phyloP scores from a whole-genome alignment of 1,284 basidiomycete species.

The Ceratobasidium theobromae region DNA sequence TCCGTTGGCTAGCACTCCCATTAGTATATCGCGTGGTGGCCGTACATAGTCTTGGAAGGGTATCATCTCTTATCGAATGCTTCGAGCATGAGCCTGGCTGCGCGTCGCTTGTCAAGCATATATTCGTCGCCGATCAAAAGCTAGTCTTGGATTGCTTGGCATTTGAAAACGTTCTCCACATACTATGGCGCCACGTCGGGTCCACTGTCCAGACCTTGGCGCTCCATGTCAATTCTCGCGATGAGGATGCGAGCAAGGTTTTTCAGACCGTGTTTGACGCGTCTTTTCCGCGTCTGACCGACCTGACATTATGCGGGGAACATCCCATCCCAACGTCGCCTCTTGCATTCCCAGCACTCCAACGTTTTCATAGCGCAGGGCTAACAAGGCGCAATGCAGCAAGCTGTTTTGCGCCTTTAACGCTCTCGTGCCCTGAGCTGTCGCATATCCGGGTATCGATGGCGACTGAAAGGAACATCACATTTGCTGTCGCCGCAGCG shows the following conservation, averaged over 20 bases:
- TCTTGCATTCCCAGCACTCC: not conserved
- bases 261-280: constrained; percentile 24
- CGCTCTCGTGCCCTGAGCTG: constrained; percentile 1
- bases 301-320: constrained; percentile 14
- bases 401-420: constrained; percentile 16
- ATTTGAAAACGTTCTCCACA: constrained; percentile 5
- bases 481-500: constrained; percentile 11
- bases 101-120: constrained; percentile 12
- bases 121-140: not conserved
- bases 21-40: constrained; percentile 16
- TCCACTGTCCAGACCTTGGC: not conserved
- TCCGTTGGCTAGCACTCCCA: constrained; percentile 1
- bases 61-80: not conserved
- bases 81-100: constrained; percentile 1
- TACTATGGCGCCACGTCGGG: constrained; percentile 3
- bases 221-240: not conserved
- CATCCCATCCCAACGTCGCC: not conserved
- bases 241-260: not conserved
- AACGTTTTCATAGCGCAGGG: constrained; percentile 14
- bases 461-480: constrained; percentile 18
- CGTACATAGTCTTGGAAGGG: not conserved
- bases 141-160: not conserved
- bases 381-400: constrained; percentile 8
- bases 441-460: constrained; percentile 26
- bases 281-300: constrained; percentile 10